These are phyloP conservation scores for Erythrophleum ivorense DNA, from an alignment of 331 rosid species.

Conservation along the genomic window DNA sequence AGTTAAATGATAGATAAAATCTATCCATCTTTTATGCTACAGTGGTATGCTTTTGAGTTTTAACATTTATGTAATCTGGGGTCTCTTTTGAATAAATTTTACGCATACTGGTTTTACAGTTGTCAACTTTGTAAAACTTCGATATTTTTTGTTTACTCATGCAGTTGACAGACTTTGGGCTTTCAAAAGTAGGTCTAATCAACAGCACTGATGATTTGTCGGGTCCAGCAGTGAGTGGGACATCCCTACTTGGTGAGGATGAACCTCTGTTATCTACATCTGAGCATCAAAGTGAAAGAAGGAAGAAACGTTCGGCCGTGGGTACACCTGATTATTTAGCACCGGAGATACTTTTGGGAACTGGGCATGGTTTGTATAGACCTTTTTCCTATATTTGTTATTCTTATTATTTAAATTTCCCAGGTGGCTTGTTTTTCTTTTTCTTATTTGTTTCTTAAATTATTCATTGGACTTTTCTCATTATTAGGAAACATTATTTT, in stretches of 20 bases:
- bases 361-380: conserved; percentile 96
- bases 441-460: conserved; percentile 23
- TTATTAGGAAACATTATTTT: conserved; percentile 31
- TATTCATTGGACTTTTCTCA: conserved; percentile 24
- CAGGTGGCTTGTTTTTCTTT: conserved; percentile 59
- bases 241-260: conserved; percentile 78
- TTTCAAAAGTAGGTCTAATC: conserved; percentile 98
- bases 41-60: conserved; percentile 25
- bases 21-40: not conserved
- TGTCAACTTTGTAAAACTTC: conserved; percentile 22
- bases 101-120: conserved; percentile 7
- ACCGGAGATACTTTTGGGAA: conserved; percentile 98
- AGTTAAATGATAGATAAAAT: not conserved
- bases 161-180: conserved; percentile 98
- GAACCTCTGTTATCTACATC: conserved; percentile 64
- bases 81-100: conserved; percentile 23
- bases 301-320: conserved; percentile 96
- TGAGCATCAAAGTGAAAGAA: conserved; percentile 84
- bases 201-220: conserved; percentile 99
- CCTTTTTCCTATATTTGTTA: conserved; percentile 32
- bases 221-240: conserved; percentile 88
- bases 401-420: conserved; percentile 15
- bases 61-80: conserved; percentile 16
- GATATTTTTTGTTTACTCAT: conserved; percentile 30
- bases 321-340: conserved; percentile 99